Conservation (phyloP, 805 yeast genomes). For the Lipomyces yamadae region DNA sequence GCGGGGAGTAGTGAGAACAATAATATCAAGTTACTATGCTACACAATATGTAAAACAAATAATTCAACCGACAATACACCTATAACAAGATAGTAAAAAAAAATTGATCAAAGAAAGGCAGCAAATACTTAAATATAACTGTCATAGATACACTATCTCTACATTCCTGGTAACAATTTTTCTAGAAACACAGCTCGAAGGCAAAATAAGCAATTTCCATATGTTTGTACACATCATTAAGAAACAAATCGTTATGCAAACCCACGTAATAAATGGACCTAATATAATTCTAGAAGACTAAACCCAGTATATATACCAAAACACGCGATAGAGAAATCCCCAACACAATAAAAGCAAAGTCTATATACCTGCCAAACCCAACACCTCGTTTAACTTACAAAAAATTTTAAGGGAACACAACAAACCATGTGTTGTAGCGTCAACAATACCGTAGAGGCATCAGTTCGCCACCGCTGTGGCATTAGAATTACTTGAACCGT, state of each 20-base stretch:
- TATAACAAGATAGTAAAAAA: background rate
- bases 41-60: background rate
- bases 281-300: background rate
- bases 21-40: background rate
- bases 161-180: background rate
- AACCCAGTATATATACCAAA: background rate
- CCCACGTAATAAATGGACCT: background rate
- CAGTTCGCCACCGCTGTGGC: conserved; percentile 1
- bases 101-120: background rate
- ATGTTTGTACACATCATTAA: background rate
- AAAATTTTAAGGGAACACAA: background rate
- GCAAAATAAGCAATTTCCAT: background rate
- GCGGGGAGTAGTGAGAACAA: background rate
- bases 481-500: conserved; percentile 9
- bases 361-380: background rate
- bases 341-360: background rate
- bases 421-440: background rate
- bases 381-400: background rate
- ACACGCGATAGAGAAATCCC: background rate
- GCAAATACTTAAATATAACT: background rate
- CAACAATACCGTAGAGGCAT: background rate
- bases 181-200: background rate
- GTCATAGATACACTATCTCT: background rate
- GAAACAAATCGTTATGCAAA: background rate
- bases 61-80: background rate